phyloP scores from a whole-genome alignment of 1,284 basidiomycete species.

The Meira nashicola region DNA sequence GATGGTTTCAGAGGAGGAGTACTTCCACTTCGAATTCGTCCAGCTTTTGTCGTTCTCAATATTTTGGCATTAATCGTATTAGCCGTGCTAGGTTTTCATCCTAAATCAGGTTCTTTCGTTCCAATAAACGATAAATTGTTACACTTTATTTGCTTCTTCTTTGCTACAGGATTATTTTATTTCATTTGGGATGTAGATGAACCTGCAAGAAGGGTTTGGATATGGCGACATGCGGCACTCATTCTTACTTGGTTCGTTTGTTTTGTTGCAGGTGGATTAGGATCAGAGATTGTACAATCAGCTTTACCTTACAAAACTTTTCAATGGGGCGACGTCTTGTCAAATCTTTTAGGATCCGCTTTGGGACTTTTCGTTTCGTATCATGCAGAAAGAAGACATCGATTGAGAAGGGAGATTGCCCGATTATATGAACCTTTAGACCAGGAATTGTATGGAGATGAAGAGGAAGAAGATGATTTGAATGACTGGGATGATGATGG shows the following conservation, averaged over 20 bases:
- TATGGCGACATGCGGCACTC: constrained; percentile 73
- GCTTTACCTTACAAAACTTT: constrained; percentile 77
- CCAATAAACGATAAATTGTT: constrained; percentile 77
- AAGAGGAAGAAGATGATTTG: constrained; percentile 19
- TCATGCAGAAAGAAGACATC: constrained; percentile 31
- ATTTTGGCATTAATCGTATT: constrained; percentile 33
- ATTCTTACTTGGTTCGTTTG: constrained; percentile 62
- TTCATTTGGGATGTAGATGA: constrained; percentile 82
- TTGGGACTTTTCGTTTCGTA: constrained; percentile 62
- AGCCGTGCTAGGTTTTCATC: constrained; percentile 48
- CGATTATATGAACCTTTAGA: constrained; percentile 39
- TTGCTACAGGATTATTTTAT: constrained; percentile 74
- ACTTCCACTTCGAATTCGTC: constrained; percentile 39
- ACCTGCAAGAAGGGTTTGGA: constrained; percentile 61
- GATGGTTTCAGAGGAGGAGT: constrained; percentile 10
- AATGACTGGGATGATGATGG: constrained; percentile 1
- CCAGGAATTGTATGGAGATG: constrained; percentile 20
- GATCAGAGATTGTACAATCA: constrained; percentile 81
- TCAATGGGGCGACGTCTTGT: constrained; percentile 70
- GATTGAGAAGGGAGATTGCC: constrained; percentile 30
- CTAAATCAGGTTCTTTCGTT: constrained; percentile 52
- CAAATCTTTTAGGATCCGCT: constrained; percentile 73
- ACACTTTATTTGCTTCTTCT: constrained; percentile 73
- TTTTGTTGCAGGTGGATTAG: constrained; percentile 62
- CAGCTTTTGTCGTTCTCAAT: constrained; percentile 34